Evolutionary conservation across 2,329 filamentous ascomycete species (phyloP).

Genomic region (Aureobasidium sp.): DNA sequence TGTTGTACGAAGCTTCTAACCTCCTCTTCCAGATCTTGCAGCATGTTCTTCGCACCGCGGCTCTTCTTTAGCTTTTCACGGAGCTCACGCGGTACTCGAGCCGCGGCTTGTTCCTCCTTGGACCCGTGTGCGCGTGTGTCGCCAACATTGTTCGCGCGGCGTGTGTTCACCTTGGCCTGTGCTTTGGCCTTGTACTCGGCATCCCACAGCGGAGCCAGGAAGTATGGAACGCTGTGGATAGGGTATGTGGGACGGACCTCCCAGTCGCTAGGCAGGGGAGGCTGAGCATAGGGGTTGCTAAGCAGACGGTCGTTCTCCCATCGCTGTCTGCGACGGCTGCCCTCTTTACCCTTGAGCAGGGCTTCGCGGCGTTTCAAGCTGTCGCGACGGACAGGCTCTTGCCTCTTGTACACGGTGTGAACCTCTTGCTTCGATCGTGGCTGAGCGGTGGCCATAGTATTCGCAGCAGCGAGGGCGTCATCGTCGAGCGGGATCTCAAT

Average conservation of each 20-base stretch:
- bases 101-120: constrained; percentile 35
- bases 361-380: constrained; percentile 62
- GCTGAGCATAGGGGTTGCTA: constrained; percentile 76
- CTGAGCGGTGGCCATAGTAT: constrained; percentile 14
- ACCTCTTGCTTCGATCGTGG: constrained; percentile 28
- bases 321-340: constrained; percentile 71
- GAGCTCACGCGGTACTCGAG: constrained; percentile 67
- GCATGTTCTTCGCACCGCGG: constrained; percentile 67
- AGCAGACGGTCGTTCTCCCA: constrained; percentile 96
- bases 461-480: constrained; percentile 15
- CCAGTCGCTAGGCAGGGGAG: constrained; percentile 77
- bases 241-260: constrained; percentile 73
- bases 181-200: constrained; percentile 37
- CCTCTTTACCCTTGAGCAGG: constrained; percentile 81
- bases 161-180: constrained; percentile 21
- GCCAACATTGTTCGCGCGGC: constrained; percentile 22
- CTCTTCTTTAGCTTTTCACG: constrained; percentile 71
- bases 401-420: constrained; percentile 42
- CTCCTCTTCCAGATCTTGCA: constrained; percentile 78
- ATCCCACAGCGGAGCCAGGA: constrained; percentile 81
- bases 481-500: constrained; percentile 72
- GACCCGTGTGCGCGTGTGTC: constrained; percentile 22
- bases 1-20: constrained; percentile 64
- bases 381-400: constrained; percentile 50
- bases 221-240: constrained; percentile 73